These are phyloP conservation scores for Vaccinium myrtillus DNA, from an alignment of 148 eudicot genomes.

Conservation along the genomic window DNA sequence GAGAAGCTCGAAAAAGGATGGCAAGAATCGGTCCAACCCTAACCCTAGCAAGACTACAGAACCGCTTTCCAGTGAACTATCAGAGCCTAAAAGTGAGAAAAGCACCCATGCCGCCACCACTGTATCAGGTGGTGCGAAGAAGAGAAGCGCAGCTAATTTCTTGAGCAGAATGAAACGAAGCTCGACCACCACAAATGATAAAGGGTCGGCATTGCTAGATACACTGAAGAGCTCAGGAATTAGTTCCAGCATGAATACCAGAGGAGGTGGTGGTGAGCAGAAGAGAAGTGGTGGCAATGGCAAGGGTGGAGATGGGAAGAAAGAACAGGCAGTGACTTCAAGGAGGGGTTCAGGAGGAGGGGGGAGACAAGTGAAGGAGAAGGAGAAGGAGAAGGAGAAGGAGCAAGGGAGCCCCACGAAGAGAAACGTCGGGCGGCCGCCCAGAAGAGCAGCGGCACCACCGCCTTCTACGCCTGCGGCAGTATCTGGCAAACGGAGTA, in stretches of 20 bases:
- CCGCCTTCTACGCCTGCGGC: slow-evolving; percentile 11
- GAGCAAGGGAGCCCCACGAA: slow-evolving; percentile 29
- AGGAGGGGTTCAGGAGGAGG: slow-evolving; percentile 25
- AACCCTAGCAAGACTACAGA: slow-evolving; percentile 17
- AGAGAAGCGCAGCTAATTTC: slow-evolving; percentile 33
- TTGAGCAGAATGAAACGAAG: slow-evolving; percentile 30
- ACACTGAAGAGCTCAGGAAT: slow-evolving; percentile 30
- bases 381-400: slow-evolving; percentile 21
- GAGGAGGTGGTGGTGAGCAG: slow-evolving; percentile 26
- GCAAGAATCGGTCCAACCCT: slow-evolving; percentile 17
- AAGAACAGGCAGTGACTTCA: slow-evolving; percentile 22
- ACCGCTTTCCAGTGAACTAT: slow-evolving; percentile 15
- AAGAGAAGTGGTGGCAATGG: slow-evolving; percentile 28
- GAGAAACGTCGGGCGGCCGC: slow-evolving; percentile 41
- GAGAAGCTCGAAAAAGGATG: slow-evolving; percentile 37
- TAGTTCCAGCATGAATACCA: slow-evolving; percentile 15
- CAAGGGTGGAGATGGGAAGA: slow-evolving; percentile 29
- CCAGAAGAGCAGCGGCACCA: slow-evolving; percentile 41
- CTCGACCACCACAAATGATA: slow-evolving; percentile 21
- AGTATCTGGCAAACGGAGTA: slow-evolving; percentile 31
- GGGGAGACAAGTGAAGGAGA: slow-evolving; percentile 17
- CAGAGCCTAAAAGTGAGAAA: slow-evolving; percentile 27
- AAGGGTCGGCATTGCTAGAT: slow-evolving; percentile 27
- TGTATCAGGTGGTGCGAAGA: slow-evolving; percentile 23
- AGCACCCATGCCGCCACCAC: slow-evolving; percentile 7